Conservation (phyloP, 2,329 filamentous ascomycete genomes). For the Phyllosticta citriasiana region DNA sequence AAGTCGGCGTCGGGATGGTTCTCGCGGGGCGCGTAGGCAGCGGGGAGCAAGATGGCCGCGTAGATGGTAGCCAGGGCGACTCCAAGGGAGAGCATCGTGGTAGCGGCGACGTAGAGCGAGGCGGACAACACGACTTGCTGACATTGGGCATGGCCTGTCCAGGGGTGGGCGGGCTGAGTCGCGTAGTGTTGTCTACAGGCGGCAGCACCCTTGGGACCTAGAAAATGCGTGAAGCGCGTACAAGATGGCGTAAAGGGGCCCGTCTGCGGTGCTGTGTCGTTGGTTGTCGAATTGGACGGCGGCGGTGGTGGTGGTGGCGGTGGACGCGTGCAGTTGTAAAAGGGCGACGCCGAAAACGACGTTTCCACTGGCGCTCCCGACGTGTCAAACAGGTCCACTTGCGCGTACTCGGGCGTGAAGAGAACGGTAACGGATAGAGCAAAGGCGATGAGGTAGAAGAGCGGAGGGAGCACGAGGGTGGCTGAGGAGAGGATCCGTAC, state of each 20-base stretch:
- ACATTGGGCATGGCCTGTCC: not conserved
- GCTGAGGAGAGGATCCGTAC: not conserved
- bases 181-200: not conserved
- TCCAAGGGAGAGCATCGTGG: not conserved
- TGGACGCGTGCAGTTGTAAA: constrained; percentile 5
- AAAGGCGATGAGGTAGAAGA: constrained; percentile 2
- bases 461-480: not conserved
- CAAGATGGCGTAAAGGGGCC: not conserved
- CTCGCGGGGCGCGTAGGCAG: constrained; percentile 21
- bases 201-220: not conserved
- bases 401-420: constrained; percentile 1
- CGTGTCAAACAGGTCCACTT: not conserved
- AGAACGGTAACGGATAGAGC: not conserved
- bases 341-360: not conserved
- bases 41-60: not conserved
- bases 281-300: not conserved
- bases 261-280: not conserved
- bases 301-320: too few relatives aligned
- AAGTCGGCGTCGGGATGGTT: constrained; percentile 33
- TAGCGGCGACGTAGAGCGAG: constrained; percentile 1
- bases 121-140: not conserved
- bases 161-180: not conserved
- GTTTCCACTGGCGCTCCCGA: not conserved
- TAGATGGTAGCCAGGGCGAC: not conserved
- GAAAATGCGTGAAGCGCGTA: not conserved